These are phyloP conservation scores for Spathaspora sp. DNA, from an alignment of 1,139 yeast genomes.

Conservation along the genomic window DNA sequence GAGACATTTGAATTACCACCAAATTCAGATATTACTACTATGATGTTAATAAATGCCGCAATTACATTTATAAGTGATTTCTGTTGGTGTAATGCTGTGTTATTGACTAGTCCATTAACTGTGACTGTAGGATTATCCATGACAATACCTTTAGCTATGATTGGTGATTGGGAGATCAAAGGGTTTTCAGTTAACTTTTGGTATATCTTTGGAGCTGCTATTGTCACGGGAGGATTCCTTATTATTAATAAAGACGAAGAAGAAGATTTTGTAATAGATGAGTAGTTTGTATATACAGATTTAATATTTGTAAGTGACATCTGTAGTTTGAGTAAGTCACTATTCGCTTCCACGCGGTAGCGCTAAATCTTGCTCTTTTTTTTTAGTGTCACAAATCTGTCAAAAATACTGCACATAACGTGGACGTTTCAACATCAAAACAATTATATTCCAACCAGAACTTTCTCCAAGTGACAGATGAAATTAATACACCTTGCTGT, in stretches of 20 bases:
- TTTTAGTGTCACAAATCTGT: not conserved
- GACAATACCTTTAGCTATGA: conserved; percentile 92
- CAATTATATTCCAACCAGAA: not conserved
- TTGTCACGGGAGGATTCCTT: conserved; percentile 81
- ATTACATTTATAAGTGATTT: conserved; percentile 86
- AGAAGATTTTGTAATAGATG: conserved; percentile 43
- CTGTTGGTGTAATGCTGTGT: conserved; percentile 94
- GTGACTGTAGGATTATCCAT: conserved; percentile 93
- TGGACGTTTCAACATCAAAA: not conserved
- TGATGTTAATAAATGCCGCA: conserved; percentile 64
- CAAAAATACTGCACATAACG: too few species aligned
- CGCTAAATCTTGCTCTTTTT: not conserved
- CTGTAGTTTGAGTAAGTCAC: too few species aligned
- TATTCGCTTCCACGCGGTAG: too few species aligned
- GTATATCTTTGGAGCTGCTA: conserved; percentile 75
- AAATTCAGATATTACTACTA: conserved; percentile 46
- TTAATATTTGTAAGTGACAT: too few species aligned
- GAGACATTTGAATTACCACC: conserved; percentile 76
- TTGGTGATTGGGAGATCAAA: conserved; percentile 81
- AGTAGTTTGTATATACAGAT: too few species aligned
- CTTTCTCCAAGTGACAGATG: not conserved
- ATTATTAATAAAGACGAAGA: conserved; percentile 79
- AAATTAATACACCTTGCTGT: not conserved
- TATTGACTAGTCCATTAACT: conserved; percentile 87
- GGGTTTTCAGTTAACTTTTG: conserved; percentile 57